Conservation (phyloP, 108 stramenopile species). For the Cyclostephanos tholiformis region DNA sequence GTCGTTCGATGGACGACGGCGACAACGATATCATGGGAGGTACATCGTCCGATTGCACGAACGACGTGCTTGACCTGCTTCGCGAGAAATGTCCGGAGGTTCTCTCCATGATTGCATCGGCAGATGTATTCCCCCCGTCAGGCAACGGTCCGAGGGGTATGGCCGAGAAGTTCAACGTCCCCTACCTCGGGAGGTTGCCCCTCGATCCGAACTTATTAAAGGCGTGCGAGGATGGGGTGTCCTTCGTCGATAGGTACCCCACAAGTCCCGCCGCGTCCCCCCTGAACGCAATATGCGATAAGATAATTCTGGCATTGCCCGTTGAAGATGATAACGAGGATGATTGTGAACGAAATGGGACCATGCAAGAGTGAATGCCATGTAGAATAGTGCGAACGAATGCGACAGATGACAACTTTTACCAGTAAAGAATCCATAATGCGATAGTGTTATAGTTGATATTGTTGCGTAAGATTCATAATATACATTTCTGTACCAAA, state of each 20-base stretch:
- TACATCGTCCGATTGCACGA: slow-evolving; percentile 56
- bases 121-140: slow-evolving; percentile 79
- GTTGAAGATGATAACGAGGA: slow-evolving; percentile 67
- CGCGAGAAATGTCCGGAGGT: slow-evolving; percentile 79
- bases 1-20: slow-evolving; percentile 18
- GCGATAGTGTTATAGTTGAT: no score
- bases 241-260: slow-evolving; percentile 67
- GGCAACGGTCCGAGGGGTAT: slow-evolving; percentile 86
- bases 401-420: not conserved
- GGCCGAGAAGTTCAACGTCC: slow-evolving; percentile 87
- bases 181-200: slow-evolving; percentile 91
- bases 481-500: no score
- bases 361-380: not conserved
- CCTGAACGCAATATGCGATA: slow-evolving; percentile 62
- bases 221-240: slow-evolving; percentile 90
- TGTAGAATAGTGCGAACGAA: not conserved
- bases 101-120: slow-evolving; percentile 59
- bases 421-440: no score
- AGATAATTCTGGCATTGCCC: slow-evolving; percentile 61
- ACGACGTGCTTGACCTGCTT: slow-evolving; percentile 59
- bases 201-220: slow-evolving; percentile 93
- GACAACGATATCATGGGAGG: slow-evolving; percentile 5
- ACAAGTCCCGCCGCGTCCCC: slow-evolving; percentile 59
- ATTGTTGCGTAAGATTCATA: no score
- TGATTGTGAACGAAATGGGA: slow-evolving; percentile 2